Base-by-base conservation (phyloP, 108 stramenopile genomes). In the Nitzschia palea region DNA sequence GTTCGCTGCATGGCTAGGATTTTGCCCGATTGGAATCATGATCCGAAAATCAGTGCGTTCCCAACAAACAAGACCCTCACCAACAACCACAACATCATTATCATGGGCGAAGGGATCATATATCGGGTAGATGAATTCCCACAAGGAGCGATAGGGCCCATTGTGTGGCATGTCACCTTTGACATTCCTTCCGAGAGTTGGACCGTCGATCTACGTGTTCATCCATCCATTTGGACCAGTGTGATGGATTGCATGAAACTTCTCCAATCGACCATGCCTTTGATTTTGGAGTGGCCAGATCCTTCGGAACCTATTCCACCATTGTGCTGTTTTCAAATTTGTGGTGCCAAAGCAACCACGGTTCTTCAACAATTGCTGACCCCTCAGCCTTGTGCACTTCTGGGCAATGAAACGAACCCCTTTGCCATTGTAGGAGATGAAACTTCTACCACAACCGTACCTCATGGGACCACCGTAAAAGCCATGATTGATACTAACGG, bases 111-210 rank as follows among this genome's bases (percentile, higher is more conserved):
- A 30, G 75, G 75, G 15, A 57, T 74, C 36, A 2, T 77, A 10
- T 50, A 80, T 70, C 53, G 35, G 33, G 22, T 57, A n/a, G 73
- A 74, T 66, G 51, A 59, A 17, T 74, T 80, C 50, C 83, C 83
- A 8, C 14, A 14, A 5, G 48, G 54, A 5, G 76, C 76, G 1
- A 74, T 84, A 58, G 83, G 83, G 22, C 79, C 79, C 30, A 55
- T 56, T 29, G 1, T 12, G n/a, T 74, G 74, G 71, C 61, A 70
- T 31, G 29, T 59, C 9, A 28, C 66, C 23, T 29, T 18, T 4
- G 1, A 22, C 0, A 53, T 12, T 42, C 22, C 6, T 29, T 57
- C 4, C 2, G 58, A 47, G 27, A 40, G 14, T 40, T 40, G 26
- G 48, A 0, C 44, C 15, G 58, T 14, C 44, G 51, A 47, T 15